Conservation (phyloP, 495 filamentous ascomycete genomes). For the Glarea lozoyensis region DNA sequence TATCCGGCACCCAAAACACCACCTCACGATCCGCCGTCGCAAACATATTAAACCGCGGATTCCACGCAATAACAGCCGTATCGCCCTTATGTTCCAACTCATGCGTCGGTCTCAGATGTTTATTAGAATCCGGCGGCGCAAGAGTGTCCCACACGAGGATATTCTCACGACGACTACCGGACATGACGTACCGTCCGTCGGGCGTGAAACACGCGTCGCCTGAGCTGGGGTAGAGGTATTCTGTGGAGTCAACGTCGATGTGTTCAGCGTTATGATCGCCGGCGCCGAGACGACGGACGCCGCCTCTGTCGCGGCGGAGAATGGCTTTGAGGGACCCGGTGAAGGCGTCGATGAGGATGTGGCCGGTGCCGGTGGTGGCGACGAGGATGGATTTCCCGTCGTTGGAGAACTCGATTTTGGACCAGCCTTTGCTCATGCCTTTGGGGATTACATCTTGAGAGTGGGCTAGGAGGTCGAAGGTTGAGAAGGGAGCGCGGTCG, state of each 20-base stretch:
- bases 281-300: slow-evolving; percentile 35
- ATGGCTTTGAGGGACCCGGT: slow-evolving; percentile 64
- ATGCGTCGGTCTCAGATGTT: slow-evolving; percentile 53
- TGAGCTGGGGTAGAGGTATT: slow-evolving; percentile 33
- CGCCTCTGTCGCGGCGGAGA: slow-evolving; percentile 34
- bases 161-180: slow-evolving; percentile 63
- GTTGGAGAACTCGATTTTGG: slow-evolving; percentile 84
- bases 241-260: slow-evolving; percentile 21
- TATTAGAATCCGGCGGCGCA: slow-evolving; percentile 42
- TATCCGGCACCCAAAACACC: slow-evolving; percentile 83
- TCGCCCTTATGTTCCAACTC: slow-evolving; percentile 57
- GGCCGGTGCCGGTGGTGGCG: slow-evolving; percentile 68
- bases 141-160: slow-evolving; percentile 79
- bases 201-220: slow-evolving; percentile 84
- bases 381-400: slow-evolving; percentile 83
- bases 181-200: slow-evolving; percentile 79
- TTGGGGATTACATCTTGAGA: slow-evolving; percentile 22
- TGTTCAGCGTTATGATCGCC: slow-evolving; percentile 30
- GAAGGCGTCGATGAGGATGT: slow-evolving; percentile 88
- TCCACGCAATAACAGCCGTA: slow-evolving; percentile 72
- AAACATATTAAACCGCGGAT: slow-evolving; percentile 83
- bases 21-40: slow-evolving; percentile 82
- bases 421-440: slow-evolving; percentile 55
- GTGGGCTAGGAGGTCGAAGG: slow-evolving; percentile 63
- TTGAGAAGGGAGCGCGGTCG: slow-evolving; percentile 80